Base-by-base conservation (phyloP, 2,329 filamentous ascomycete species). In the Colletotrichum graminicola region DNA sequence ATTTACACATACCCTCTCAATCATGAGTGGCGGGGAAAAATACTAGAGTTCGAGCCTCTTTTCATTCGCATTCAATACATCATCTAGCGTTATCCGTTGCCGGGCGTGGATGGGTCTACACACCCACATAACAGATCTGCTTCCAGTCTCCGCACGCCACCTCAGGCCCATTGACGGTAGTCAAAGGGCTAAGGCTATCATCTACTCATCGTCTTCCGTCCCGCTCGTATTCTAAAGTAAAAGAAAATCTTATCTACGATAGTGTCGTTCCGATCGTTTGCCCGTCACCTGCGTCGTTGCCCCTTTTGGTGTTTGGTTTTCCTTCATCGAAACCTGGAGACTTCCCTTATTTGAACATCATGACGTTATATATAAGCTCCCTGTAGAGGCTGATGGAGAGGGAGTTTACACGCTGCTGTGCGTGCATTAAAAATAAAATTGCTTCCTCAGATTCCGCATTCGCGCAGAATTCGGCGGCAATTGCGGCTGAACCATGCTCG, bases 401-500 rank as follows among this genome's bases (percentile, higher is more conserved):
- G 16, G 41, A 23, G 26, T 41, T 36, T 47, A 5, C 21, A 43
- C 57, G 29, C 16, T 36, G 16, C 23, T n/a, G 11, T 10, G 60
- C 36, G 49, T 23, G 47, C 60, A 59, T 62, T 34, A 71, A 71
- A 51, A 62, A 43, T 69, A 72, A 45, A 59, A 51, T 32, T 71
- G 67, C 62, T 67, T 73, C 43, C 71, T 43, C 62, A 73, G 52
- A 26, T 62, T 67, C 62, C 71, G 67, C 67, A 71, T 57, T 21
- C 71, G 59, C 32, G 62, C 71, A 39, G 67, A 62, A 41, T 56
- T 62, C n/a, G 56, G 51, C 51, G 62, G 71, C 54, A 61, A 41
- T 29, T 69, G 66, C 70, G 62, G 70, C 62, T 54, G 66, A 51
- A 36, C 52, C 70, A 45, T 55, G 29, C 60, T 67, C 56, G 34